Percentiles rank a stretch among this genome's conserved stretches.
These are phyloP conservation scores for Exserohilum turcica DNA, from an alignment of 2,329 filamentous ascomycete genomes.

Conservation along the genomic window DNA sequence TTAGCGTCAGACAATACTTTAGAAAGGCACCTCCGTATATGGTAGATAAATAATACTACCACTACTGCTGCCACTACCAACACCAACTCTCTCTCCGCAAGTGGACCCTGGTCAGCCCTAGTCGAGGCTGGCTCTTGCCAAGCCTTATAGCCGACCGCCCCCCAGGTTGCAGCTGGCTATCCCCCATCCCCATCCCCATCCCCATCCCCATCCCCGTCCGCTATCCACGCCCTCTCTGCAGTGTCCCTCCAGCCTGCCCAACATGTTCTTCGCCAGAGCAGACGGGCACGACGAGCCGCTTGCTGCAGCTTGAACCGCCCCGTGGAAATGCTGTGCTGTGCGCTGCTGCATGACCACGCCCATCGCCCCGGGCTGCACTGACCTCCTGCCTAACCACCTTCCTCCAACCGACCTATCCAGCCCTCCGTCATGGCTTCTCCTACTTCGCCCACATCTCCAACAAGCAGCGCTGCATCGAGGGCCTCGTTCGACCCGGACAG, in stretches of 20 bases:
- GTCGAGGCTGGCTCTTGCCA: neutral
- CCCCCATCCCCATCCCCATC: neutral
- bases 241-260: neutral
- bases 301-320: neutral
- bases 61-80: neutral
- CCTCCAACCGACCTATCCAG: neutral
- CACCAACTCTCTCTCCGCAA: neutral
- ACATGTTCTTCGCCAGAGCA: neutral
- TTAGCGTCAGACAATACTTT: too few relatives aligned
- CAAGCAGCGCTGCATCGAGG: constrained; percentile 43
- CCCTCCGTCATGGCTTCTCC: constrained; percentile 43
- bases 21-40: too few relatives aligned
- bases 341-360: neutral
- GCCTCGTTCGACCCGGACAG: constrained; percentile 28
- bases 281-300: neutral
- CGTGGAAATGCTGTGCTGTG: neutral
- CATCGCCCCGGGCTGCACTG: neutral
- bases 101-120: neutral
- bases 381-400: neutral
- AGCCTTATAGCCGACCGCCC: neutral
- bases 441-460: constrained; percentile 49
- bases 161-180: too few relatives aligned
- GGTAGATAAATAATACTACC: too few relatives aligned
- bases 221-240: neutral
- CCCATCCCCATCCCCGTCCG: neutral